Base-by-base conservation (phyloP, 2,329 filamentous ascomycete genomes). In the Paracoccidioides brasiliensis region DNA sequence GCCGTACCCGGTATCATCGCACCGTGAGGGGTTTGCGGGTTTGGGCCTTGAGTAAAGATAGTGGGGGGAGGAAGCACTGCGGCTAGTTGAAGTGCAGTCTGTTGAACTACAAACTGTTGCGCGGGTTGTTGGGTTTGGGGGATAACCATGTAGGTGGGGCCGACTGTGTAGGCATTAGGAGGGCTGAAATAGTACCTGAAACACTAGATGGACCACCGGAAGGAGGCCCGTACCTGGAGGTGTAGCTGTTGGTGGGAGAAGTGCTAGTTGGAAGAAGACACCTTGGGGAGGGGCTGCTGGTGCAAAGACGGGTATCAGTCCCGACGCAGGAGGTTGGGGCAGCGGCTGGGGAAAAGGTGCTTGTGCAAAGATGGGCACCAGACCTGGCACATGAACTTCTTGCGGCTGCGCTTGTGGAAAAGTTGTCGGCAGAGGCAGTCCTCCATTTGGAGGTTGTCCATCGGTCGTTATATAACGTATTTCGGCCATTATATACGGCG, bases 1-100 rank as follows among this genome's bases (percentile, higher is more conserved):
- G 78, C 78, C 0, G 76, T 74, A 67, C 83, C 82, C 49, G 73
- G 74, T 69, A 84, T 70, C 59, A 80, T 77, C 33, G 76, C 72
- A 0, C 78, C 78, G 0, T 79, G 78, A 57, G 78, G 75, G 1
- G 71, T 66, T 0, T 69, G 79, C 77, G 22, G 70, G 69, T 0
- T 72, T 64, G 54, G 74, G 70, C 0, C 75, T 53, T 41, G 54
- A 57, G 51, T 58, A 56, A 43, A 57, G 55, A 57, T 52, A 52
- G 48, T 56, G 57, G 55, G 40, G 55, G 52, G 54, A 41, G 22
- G n/a, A 52, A 32, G 35, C 14, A 33, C 49, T 5, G 22, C 22
- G 5, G 28, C 46, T n/a, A 38, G 5, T 22, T 50, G 35, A 22
- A 15, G 3, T 14, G 14, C 30, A 48, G 45, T 12, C 1, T 6